Conservation (phyloP, 768 basidiomycete genomes). For the Piloderma croceum region DNA sequence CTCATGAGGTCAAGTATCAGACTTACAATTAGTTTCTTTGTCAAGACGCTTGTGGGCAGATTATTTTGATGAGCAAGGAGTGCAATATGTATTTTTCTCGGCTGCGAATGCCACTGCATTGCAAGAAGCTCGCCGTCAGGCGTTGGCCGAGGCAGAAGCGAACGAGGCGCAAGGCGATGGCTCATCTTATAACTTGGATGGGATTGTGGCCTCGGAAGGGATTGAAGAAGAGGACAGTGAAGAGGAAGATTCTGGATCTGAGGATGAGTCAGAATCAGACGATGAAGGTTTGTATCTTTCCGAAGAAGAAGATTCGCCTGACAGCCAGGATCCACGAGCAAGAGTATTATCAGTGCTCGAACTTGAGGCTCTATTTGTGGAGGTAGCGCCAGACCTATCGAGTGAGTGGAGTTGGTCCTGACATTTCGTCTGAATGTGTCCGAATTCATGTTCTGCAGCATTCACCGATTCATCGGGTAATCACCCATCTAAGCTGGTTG, state of each 20-base stretch:
- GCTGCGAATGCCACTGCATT: constrained; percentile 82
- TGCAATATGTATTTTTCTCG: constrained; percentile 89
- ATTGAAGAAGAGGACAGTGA: constrained; percentile 26
- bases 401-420: constrained; percentile 39
- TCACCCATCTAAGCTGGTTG: constrained; percentile 57
- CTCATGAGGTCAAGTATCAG: background rate
- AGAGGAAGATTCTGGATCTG: constrained; percentile 20
- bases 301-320: constrained; percentile 49
- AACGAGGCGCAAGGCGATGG: constrained; percentile 14
- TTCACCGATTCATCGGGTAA: constrained; percentile 57
- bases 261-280: constrained; percentile 26
- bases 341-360: constrained; percentile 81
- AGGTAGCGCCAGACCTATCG: constrained; percentile 62
- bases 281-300: constrained; percentile 44
- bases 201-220: constrained; percentile 14
- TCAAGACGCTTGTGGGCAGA: constrained; percentile 83
- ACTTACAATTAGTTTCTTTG: background rate
- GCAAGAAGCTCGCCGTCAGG: constrained; percentile 66
- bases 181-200: constrained; percentile 12
- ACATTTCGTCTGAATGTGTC: background rate
- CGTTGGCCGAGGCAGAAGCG: constrained; percentile 24
- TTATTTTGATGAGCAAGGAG: constrained; percentile 71
- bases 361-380: constrained; percentile 77
- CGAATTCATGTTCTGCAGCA: constrained; percentile 33
- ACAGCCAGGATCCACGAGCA: constrained; percentile 57